Base-by-base conservation (phyloP, 1,284 basidiomycete species). In the Mycosarcoma mackinlayi region DNA sequence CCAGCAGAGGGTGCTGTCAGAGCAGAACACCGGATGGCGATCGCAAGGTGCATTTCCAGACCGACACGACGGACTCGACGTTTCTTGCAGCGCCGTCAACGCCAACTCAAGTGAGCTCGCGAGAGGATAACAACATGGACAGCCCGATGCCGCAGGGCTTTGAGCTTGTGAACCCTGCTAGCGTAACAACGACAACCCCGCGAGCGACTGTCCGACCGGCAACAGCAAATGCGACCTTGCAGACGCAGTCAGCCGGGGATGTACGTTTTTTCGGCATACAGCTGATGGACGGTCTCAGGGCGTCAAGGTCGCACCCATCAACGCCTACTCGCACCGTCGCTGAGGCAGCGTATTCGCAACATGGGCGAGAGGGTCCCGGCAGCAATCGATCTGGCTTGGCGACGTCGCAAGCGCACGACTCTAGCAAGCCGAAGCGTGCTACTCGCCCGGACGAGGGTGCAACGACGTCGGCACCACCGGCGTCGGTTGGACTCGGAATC, bases 111-210 rank as follows among this genome's bases (percentile, higher is more conserved):
- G 5, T 47, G 34, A 52, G 39, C 25, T 24, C 13, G 4, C 44
- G 39, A 16, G 28, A n/a, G 19, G 34, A 50, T 0, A 13, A 21
- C 0, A 34, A 23, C 7, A 28, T 14, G 9, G 33, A 21, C 4
- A 48, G 47, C 16, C 13, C 53, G 5, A 5, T 66, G 14, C 63
- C 52, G 8, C 56, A 60, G 24, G 63, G 63, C 0, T 66, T 66
- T 40, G 63, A 66, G 48, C 48, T 66, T 8, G 63, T 66, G 13
- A 56, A 52, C 40, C 52, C 56, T 14, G 40, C 33, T 13, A 47
- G 52, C 28, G 23, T 28, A 5, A 41, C 37, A 6, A 58, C 45
- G 55, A 14, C 24, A 16, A 41, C 48, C 8, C 25, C 57, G 21
- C 39, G 52, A 39, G 56, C 37, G 4, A 23, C 28, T 23, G 21